These are phyloP conservation scores for Calamus simplicifolius DNA, from an alignment of 176 grass and related monocot species.

Conservation along the genomic window DNA sequence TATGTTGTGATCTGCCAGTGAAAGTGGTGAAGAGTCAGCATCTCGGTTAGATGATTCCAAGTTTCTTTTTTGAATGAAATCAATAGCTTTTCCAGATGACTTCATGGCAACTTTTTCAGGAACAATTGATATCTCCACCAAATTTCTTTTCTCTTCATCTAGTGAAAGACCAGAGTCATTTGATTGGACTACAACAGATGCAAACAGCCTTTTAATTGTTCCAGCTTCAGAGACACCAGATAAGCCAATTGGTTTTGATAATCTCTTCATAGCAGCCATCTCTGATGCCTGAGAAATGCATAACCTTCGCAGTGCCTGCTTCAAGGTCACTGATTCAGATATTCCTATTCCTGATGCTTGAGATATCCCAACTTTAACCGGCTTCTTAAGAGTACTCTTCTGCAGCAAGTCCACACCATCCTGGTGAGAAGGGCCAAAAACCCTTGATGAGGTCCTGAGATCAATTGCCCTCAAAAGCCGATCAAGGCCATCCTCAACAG, in stretches of 20 bases:
- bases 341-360: constrained; percentile 66
- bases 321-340: constrained; percentile 75
- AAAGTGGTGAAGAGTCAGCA: constrained; percentile 26
- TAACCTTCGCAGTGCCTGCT: constrained; percentile 84
- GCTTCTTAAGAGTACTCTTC: constrained; percentile 55
- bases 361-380: constrained; percentile 49
- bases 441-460: constrained; percentile 37
- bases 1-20: constrained; percentile 30
- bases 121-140: constrained; percentile 33
- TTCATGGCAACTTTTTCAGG: constrained; percentile 32
- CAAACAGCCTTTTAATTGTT: constrained; percentile 55
- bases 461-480: constrained; percentile 69
- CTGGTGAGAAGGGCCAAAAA: constrained; percentile 18
- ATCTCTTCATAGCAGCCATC: constrained; percentile 93
- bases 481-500: constrained; percentile 65
- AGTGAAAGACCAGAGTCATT: constrained; percentile 12
- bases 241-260: constrained; percentile 32
- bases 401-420: constrained; percentile 19
- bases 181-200: constrained; percentile 36
- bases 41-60: constrained; percentile 39
- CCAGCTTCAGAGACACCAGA: constrained; percentile 41
- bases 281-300: constrained; percentile 97
- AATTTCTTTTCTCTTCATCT: constrained; percentile 42
- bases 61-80: constrained; percentile 13
- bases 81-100: constrained; percentile 27